Evolutionary conservation across 1,284 basidiomycete genomes (phyloP).

Genomic region (Chiua sp.): DNA sequence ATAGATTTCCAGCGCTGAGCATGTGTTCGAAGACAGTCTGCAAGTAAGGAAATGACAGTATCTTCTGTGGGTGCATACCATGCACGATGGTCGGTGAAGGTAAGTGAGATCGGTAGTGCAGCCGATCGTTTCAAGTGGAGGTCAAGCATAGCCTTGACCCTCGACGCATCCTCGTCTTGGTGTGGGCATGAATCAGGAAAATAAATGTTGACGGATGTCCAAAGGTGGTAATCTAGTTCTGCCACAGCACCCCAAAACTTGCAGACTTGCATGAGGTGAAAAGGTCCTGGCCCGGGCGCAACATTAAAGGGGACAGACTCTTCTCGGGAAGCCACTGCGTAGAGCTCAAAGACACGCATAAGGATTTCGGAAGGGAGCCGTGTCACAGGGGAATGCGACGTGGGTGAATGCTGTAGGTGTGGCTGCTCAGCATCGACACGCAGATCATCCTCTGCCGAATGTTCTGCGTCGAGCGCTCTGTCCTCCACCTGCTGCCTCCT

Average conservation of each 20-base stretch:
- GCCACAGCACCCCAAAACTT: constrained; percentile 16
- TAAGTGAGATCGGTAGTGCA: constrained; percentile 21
- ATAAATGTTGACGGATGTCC: constrained; percentile 20
- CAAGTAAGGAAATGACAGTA: too few relatives aligned
- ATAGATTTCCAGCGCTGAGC: too few relatives aligned
- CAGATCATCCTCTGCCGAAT: not conserved
- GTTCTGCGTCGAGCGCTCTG: not conserved
- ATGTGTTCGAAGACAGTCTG: too few relatives aligned
- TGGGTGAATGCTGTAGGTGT: not conserved
- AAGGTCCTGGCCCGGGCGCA: not conserved
- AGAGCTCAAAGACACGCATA: constrained; percentile 18
- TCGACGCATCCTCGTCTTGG: constrained; percentile 8
- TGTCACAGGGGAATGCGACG: not conserved
- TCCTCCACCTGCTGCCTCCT: too few relatives aligned
- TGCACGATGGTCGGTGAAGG: constrained; percentile 20
- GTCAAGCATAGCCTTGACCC: constrained; percentile 7
- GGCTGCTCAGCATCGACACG: too few relatives aligned
- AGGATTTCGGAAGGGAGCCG: constrained; percentile 22
- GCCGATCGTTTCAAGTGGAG: constrained; percentile 19
- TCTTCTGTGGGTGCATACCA: too few relatives aligned
- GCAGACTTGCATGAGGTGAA: constrained; percentile 21
- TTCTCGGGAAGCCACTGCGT: not conserved
- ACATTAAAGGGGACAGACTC: not conserved
- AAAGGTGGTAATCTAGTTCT: constrained; percentile 23
- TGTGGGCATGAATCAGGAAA: constrained; percentile 4